These are phyloP conservation scores for Dioscorea zingiberensis DNA, from an alignment of 106 monocot species.

Conservation along the genomic window DNA sequence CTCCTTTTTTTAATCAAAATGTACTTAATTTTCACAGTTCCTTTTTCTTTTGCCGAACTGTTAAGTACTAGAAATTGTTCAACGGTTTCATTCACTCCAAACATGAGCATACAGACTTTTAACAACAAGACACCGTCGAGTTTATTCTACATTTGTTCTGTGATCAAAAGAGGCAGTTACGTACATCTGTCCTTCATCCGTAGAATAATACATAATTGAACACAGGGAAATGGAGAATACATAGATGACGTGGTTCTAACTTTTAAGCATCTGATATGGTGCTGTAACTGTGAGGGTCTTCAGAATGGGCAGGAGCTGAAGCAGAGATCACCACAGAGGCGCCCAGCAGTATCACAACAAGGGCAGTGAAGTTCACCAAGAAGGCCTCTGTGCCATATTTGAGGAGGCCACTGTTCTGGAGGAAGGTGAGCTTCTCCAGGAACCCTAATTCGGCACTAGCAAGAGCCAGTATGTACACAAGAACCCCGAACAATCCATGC, in stretches of 20 bases:
- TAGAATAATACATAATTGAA: too few relatives aligned
- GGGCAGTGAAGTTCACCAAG: slow-evolving; percentile 86
- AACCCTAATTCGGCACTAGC: slow-evolving; percentile 57
- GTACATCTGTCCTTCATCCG: too few relatives aligned
- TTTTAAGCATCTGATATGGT: slow-evolving; percentile 22
- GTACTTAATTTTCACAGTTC: too few relatives aligned
- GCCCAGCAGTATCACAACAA: slow-evolving; percentile 65
- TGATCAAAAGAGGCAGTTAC: too few relatives aligned
- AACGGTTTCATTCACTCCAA: too few relatives aligned
- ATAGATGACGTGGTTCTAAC: neutral
- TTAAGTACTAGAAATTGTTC: too few relatives aligned
- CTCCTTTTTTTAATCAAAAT: too few relatives aligned
- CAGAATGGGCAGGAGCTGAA: slow-evolving; percentile 31
- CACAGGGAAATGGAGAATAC: too few relatives aligned
- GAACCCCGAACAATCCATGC: slow-evolving; percentile 73
- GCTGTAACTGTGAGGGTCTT: slow-evolving; percentile 34
- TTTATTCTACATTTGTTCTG: too few relatives aligned
- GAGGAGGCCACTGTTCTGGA: slow-evolving; percentile 49
- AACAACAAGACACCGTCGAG: too few relatives aligned
- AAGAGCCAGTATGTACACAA: slow-evolving; percentile 72
- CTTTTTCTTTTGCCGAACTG: too few relatives aligned
- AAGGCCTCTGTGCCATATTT: slow-evolving; percentile 82
- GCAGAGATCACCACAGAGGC: slow-evolving; percentile 59
- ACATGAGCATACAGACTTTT: too few relatives aligned
- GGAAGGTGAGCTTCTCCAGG: slow-evolving; percentile 93